Base-by-base conservation (phyloP, 768 basidiomycete genomes). In the Auriscalpium microsporum region DNA sequence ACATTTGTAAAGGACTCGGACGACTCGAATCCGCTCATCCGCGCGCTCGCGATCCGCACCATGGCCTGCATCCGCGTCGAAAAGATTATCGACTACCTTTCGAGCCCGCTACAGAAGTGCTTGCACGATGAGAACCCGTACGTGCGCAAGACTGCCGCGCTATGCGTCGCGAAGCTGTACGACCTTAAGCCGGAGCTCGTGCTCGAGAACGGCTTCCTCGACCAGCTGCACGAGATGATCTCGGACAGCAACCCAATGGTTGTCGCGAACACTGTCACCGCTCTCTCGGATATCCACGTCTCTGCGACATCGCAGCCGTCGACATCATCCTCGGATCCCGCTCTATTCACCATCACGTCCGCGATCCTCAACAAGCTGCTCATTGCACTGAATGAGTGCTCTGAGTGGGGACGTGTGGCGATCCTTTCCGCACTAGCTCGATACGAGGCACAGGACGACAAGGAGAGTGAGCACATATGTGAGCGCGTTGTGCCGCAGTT, bases 51-150 rank as follows among this genome's bases (percentile, higher is more conserved):
- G 36, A 97, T 98, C 68, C 84, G 95, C 38, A 99, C 96, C 9
- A 99, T 99, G 96, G 94, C 93, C 36, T 90, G 90, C 65, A 73
- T 99, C 48, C 88, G 94, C 44, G 94, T 95, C 9, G 96, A 98
- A 70, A 98, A 97, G 82, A 98, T 97, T 68, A 91, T 97, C 70
- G 94, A 97, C 73, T 99, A 98, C 71, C 82, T 99, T n/a, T 92
- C 87, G 63, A 90, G 94, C 68, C 95, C 96, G 0, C 75, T 99
- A 3, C 88, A 92, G 62, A 90, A 92, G 64, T 91, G 90, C 63
- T 76, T 98, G 28, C 81, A 83, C 45, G 96, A 98, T 72, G 94
- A 97, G 63, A 96, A 96, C 64, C 95, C 96, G 1, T 99, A 99
- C 68, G 96, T 98, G 34, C 84, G 95, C 63, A 99, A 98, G 77